phyloP scores from a whole-genome alignment of 139 green algal genomes.

The Volvox reticuliferus region DNA sequence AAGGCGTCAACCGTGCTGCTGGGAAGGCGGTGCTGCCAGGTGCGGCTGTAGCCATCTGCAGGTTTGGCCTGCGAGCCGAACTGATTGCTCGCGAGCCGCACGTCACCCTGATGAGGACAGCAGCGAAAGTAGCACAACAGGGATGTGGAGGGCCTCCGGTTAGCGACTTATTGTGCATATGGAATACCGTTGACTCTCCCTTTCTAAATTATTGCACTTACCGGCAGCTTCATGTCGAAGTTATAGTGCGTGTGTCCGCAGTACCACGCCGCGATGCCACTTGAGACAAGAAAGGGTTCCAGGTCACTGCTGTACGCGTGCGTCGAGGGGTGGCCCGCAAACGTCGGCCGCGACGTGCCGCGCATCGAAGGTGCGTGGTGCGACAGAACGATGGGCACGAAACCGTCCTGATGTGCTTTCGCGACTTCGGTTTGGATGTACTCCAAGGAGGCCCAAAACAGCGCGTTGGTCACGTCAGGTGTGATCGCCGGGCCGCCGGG shows the following conservation, averaged over 20 bases:
- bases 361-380: slow-evolving; percentile 40
- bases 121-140: too few species aligned
- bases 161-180: too few species aligned
- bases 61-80: slow-evolving; percentile 37
- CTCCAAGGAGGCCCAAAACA: neutral
- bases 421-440: neutral
- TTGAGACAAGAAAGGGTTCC: neutral
- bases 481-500: slow-evolving; percentile 14
- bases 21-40: slow-evolving; percentile 3
- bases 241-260: slow-evolving; percentile 49
- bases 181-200: too few species aligned
- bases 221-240: slow-evolving; percentile 19
- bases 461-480: slow-evolving; percentile 19
- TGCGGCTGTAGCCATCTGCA: slow-evolving; percentile 21
- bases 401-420: neutral
- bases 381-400: slow-evolving; percentile 23
- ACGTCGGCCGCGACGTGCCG: slow-evolving; percentile 24
- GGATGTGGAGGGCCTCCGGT: too few species aligned
- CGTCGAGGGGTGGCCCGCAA: slow-evolving; percentile 38
- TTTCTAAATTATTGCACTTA: neutral
- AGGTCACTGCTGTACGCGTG: slow-evolving; percentile 38
- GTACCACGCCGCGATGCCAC: slow-evolving; percentile 30
- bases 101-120: neutral
- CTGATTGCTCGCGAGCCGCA: slow-evolving; percentile 41
- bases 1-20: neutral